Evolutionary conservation across 169 alveolate species (phyloP).

Genomic region (Cystoisospora suis): DNA sequence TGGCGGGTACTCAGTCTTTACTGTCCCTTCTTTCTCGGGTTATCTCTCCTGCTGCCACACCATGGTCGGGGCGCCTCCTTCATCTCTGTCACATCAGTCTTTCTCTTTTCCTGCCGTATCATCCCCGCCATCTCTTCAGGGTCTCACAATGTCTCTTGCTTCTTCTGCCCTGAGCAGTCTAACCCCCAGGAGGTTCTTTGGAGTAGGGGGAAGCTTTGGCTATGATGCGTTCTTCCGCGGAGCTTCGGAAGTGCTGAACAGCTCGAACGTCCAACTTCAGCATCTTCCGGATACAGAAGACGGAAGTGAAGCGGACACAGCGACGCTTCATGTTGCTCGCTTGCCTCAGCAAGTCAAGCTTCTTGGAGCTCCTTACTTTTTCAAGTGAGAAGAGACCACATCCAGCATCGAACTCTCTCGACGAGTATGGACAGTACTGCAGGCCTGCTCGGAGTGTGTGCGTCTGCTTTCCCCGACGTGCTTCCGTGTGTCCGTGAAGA

Average conservation of each 20-base stretch:
- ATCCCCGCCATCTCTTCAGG: neutral
- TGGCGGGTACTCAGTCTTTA: neutral
- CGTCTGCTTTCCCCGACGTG: too few relatives aligned
- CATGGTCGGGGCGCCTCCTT: too few relatives aligned
- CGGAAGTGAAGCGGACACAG: neutral
- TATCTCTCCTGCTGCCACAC: neutral
- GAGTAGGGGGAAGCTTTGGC: constrained; percentile 58
- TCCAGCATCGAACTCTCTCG: neutral
- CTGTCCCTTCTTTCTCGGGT: neutral
- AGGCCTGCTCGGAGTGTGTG: too few relatives aligned
- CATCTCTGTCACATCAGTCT: neutral
- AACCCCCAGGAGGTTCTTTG: constrained; percentile 22
- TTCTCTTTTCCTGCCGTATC: neutral
- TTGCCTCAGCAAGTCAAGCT: neutral
- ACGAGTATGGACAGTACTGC: neutral
- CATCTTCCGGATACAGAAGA: neutral
- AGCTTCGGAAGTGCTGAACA: constrained; percentile 33
- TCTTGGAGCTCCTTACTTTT: neutral
- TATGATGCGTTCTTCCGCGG: constrained; percentile 59
- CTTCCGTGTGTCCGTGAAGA: neutral
- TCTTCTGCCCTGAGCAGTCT: neutral
- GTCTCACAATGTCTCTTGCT: neutral
- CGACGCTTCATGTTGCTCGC: neutral
- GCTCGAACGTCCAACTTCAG: neutral
- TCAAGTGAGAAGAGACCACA: neutral